These are phyloP conservation scores for Globisporangium acanthophoron DNA, from an alignment of 352 stramenopile genomes.

Conservation along the genomic window DNA sequence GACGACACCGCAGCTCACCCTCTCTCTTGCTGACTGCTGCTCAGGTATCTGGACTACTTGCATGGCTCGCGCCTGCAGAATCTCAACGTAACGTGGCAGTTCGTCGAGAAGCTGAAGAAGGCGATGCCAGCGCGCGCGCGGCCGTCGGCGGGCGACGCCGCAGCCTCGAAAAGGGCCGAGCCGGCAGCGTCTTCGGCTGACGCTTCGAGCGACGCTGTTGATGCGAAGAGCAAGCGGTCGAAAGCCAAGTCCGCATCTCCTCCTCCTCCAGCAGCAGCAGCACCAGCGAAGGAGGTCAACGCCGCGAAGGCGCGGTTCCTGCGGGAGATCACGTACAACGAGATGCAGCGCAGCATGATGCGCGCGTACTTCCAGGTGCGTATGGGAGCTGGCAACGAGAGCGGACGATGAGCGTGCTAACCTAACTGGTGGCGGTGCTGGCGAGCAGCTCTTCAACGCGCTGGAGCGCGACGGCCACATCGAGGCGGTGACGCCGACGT, in stretches of 20 bases:
- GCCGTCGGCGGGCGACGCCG: not conserved
- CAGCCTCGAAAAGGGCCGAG: slow-evolving; percentile 1
- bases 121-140: slow-evolving; percentile 24
- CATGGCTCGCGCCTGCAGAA: slow-evolving; percentile 80
- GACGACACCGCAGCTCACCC: not conserved
- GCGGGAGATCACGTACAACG: slow-evolving; percentile 74
- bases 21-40: not conserved
- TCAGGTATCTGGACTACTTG: slow-evolving; percentile 83
- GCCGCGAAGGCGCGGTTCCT: slow-evolving; percentile 53
- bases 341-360: slow-evolving; percentile 68
- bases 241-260: slow-evolving; percentile 21
- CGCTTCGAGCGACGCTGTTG: not conserved
- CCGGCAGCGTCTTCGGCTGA: not conserved
- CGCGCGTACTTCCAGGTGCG: slow-evolving; percentile 73
- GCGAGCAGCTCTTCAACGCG: slow-evolving; percentile 39
- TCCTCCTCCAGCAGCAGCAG: not conserved
- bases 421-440: not conserved
- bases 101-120: slow-evolving; percentile 79
- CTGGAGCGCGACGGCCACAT: slow-evolving; percentile 72
- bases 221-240: slow-evolving; percentile 16
- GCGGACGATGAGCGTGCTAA: not conserved
- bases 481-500: slow-evolving; percentile 32
- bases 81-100: slow-evolving; percentile 71
- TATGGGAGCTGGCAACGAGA: not conserved
- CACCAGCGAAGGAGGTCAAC: slow-evolving; percentile 21